Evolutionary conservation across 495 filamentous ascomycete genomes (phyloP), one percentile per base, ranked within the genome.

Genomic region (Polyplosphaeria fusca): DNA sequence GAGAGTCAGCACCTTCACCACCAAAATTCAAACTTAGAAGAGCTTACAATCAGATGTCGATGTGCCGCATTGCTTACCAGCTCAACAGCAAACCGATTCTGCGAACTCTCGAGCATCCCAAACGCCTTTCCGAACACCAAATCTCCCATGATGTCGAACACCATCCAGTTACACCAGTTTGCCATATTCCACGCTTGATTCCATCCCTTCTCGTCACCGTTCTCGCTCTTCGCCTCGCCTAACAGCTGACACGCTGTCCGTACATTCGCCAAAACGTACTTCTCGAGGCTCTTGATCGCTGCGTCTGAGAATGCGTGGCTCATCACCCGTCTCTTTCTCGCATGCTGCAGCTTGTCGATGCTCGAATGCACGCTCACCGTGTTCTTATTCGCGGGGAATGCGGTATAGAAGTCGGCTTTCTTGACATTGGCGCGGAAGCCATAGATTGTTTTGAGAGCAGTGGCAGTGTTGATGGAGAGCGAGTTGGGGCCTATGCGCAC

Each of bases 111-210:
- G 42, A 92, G 72, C 85, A 87, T 87, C 38, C 81, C 76, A 69
- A 87, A 88, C 18, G 82, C 76, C 67, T 87, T 86, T 14, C 82
- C 84, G 62, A 88, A 89, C 52, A 77, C 78, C 7, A 90, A 62
- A 30, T 87, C 82, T 2, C 85, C 86, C 68, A 90, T 81, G 19
- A 88, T 81, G 60, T 91, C 86, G 73, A 87, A 88, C 42, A 80
- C 78, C 7, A 86, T 74, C 70, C 80, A 87, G 65, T 82, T 85
- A 50, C 76, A 77, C 79, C 82, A 86, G 55, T 82, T 73, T 0
- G 82, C 73, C 71, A 86, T 78, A 66, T 87, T 67, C 46, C 56
- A 61, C 26, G 20, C 44, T 0, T 53, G 48, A 7, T 35, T 52
- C 58, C 63, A 67, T 1, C 61, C 61, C 11, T 57, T 14, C 23